These are phyloP conservation scores for Emergomyces africanus DNA, from an alignment of 2,329 filamentous ascomycete species.

Conservation along the genomic window DNA sequence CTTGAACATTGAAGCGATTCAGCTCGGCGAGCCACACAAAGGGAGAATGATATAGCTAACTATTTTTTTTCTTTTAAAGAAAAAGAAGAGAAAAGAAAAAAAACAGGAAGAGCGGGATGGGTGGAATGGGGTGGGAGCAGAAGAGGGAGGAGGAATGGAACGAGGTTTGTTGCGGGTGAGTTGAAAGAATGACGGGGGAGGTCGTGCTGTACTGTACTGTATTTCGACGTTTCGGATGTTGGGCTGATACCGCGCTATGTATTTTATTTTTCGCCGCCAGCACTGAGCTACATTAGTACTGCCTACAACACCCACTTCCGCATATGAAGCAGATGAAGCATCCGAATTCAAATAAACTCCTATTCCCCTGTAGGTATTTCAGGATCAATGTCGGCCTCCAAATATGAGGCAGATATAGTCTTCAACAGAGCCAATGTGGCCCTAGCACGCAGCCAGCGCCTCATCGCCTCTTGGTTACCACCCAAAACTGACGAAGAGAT, in stretches of 20 bases:
- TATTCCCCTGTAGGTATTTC: too few species aligned
- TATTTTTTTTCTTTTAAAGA: too few species aligned
- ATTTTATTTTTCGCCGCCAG: not conserved
- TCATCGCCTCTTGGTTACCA: conserved; percentile 46
- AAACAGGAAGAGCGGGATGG: not conserved
- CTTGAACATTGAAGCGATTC: conserved; percentile 61
- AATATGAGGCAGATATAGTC: conserved; percentile 40
- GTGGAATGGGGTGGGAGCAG: not conserved
- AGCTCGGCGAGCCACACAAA: not conserved
- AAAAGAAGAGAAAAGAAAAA: too few species aligned
- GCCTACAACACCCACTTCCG: too few species aligned
- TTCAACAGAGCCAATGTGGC: conserved; percentile 42
- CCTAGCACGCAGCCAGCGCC: conserved; percentile 40
- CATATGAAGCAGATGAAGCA: too few species aligned
- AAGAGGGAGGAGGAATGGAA: not conserved
- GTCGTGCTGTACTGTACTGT: not conserved
- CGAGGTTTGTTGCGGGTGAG: not conserved
- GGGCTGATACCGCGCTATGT: not conserved
- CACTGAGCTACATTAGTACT: too few species aligned
- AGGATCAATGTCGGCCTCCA: conserved; percentile 26
- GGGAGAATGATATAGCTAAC: not conserved
- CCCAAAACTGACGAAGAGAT: conserved; percentile 29
- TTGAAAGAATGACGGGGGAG: too few species aligned
- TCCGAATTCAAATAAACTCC: too few species aligned
- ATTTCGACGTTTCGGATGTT: not conserved